phyloP scores from a whole-genome alignment of 2,329 filamentous ascomycete species.

The Bipolaris bicolor region DNA sequence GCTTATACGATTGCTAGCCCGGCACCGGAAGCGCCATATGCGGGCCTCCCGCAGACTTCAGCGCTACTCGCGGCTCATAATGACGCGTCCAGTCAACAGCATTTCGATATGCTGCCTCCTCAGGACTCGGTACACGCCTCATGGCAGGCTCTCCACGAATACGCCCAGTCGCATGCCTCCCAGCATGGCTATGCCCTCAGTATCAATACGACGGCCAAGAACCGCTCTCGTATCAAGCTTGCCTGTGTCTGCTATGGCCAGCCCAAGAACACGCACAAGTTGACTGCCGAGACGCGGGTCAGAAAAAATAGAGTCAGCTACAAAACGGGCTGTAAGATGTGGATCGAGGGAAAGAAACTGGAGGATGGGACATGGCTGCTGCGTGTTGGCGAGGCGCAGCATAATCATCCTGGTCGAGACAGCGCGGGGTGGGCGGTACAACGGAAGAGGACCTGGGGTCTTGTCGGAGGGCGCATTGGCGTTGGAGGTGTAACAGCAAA shows the following conservation, averaged over 20 bases:
- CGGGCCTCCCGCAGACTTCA: conserved; percentile 10
- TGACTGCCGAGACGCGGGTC: conserved; percentile 44
- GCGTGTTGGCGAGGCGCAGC: conserved; percentile 35
- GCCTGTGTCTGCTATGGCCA: conserved; percentile 46
- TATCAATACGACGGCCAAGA: conserved; percentile 48
- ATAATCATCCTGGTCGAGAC: conserved; percentile 41
- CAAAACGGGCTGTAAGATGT: conserved; percentile 47
- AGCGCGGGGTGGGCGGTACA: conserved; percentile 43
- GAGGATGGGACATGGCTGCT: conserved; percentile 41
- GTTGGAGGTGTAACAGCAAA: conserved; percentile 42
- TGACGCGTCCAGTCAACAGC: conserved; percentile 17
- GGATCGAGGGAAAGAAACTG: conserved; percentile 43
- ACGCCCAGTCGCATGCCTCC: conserved; percentile 42
- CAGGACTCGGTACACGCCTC: conserved; percentile 31
- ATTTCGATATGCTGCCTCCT: conserved; percentile 43
- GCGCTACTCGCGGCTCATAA: conserved; percentile 19
- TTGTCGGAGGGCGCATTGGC: conserved; percentile 37
- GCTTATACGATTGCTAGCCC: neutral
- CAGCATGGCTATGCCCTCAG: conserved; percentile 43
- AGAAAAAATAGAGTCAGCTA: conserved; percentile 43
- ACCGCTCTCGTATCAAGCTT: conserved; percentile 45
- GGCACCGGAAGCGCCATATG: neutral
- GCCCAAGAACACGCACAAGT: conserved; percentile 47
- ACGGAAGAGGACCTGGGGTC: conserved; percentile 44
- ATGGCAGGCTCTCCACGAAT: conserved; percentile 41